phyloP scores from a whole-genome alignment of 1,139 yeast species.

The Sugiyamaella neomexicana region DNA sequence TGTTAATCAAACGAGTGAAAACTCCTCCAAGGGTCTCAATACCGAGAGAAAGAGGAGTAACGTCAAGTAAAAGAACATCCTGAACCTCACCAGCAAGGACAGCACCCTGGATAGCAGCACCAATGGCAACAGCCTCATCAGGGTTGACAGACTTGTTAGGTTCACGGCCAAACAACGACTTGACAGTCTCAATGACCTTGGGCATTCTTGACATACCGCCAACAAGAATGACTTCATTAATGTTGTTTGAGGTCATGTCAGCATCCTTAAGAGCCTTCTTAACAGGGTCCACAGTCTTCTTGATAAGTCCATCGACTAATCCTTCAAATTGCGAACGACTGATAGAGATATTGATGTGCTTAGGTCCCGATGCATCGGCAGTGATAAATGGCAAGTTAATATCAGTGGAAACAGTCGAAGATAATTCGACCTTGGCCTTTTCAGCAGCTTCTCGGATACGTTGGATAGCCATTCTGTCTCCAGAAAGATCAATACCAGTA shows the following conservation, averaged over 20 bases:
- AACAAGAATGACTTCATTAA: slow-evolving; percentile 93
- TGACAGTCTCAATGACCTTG: slow-evolving; percentile 96
- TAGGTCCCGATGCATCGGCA: slow-evolving; percentile 94
- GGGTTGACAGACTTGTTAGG: slow-evolving; percentile 99
- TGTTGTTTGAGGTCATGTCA: slow-evolving; percentile 74
- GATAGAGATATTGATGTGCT: slow-evolving; percentile 93
- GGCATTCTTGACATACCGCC: slow-evolving; percentile 99
- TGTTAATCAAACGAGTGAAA: slow-evolving; percentile 93
- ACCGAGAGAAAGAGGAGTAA: slow-evolving; percentile 95
- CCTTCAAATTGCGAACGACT: slow-evolving; percentile 92
- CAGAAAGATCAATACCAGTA: slow-evolving; percentile 80
- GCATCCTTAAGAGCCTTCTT: slow-evolving; percentile 99
- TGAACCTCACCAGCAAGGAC: slow-evolving; percentile 98
- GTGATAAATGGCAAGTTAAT: slow-evolving; percentile 96
- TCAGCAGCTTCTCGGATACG: slow-evolving; percentile 99
- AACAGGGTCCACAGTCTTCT: slow-evolving; percentile 94
- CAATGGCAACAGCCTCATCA: slow-evolving; percentile 99
- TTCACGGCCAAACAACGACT: slow-evolving; percentile 86
- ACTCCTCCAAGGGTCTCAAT: slow-evolving; percentile 99
- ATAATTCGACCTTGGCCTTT: slow-evolving; percentile 98
- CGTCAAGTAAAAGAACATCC: slow-evolving; percentile 91
- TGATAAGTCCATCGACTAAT: slow-evolving; percentile 86
- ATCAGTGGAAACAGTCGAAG: slow-evolving; percentile 91
- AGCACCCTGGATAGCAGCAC: slow-evolving; percentile 99
- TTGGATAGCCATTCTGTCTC: slow-evolving; percentile 98